Percentiles rank a stretch among this genome's conserved stretches.
phyloP scores from a whole-genome alignment of 176 grass and related monocot species.

The Bolboschoenus planiculmis region DNA sequence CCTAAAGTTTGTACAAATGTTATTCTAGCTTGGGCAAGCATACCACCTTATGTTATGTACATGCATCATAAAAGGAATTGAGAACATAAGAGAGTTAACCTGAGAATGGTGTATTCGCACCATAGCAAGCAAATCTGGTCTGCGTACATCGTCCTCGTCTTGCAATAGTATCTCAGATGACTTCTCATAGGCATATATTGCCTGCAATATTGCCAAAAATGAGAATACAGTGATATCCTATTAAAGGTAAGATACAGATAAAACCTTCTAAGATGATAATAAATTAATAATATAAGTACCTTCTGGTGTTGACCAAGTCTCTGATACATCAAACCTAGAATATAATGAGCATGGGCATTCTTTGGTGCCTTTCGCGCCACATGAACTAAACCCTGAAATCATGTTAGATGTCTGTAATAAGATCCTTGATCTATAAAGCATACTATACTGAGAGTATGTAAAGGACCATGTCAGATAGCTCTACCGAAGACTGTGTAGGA shows the following conservation, averaged over 20 bases:
- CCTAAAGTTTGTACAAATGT: neutral
- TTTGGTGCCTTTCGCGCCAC: slow-evolving; percentile 83
- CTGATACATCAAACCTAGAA: slow-evolving; percentile 97
- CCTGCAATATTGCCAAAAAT: slow-evolving; percentile 42
- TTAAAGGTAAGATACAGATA: slow-evolving; percentile 14
- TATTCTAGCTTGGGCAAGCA: neutral
- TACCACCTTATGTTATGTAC: neutral
- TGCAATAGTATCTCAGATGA: slow-evolving; percentile 86
- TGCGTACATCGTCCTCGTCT: slow-evolving; percentile 83
- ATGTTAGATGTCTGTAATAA: slow-evolving; percentile 21
- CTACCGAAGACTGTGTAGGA: neutral
- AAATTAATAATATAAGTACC: slow-evolving; percentile 31
- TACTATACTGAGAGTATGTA: neutral
- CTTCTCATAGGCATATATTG: slow-evolving; percentile 75
- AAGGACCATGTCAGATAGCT: too few relatives aligned
- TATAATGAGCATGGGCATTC: slow-evolving; percentile 94
- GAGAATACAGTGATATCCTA: slow-evolving; percentile 4
- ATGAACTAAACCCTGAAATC: slow-evolving; percentile 74
- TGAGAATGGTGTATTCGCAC: slow-evolving; percentile 94
- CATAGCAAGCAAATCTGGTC: slow-evolving; percentile 79
- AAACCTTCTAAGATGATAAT: neutral
- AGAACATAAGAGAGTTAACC: slow-evolving; percentile 34
- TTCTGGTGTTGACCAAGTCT: slow-evolving; percentile 96
- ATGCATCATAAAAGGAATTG: neutral
- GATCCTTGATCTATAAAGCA: slow-evolving; percentile 1